Percentiles rank a stretch among this genome's conserved stretches.
These are phyloP conservation scores for Fonsecaea nubica DNA, from an alignment of 2,329 filamentous ascomycete genomes.

Conservation along the genomic window DNA sequence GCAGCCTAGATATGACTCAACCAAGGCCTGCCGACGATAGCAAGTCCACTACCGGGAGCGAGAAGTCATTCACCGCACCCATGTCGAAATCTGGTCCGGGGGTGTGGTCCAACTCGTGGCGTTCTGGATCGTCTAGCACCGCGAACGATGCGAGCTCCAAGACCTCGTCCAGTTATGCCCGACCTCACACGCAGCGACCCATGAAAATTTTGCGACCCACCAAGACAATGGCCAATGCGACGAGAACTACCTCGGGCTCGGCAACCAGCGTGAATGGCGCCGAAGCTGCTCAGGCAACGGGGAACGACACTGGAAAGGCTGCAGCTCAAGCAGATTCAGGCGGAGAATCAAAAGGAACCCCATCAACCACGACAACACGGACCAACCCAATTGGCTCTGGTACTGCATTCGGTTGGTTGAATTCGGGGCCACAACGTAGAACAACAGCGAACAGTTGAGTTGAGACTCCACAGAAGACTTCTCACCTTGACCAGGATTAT, in stretches of 20 bases:
- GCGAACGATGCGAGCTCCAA: slow-evolving; percentile 30
- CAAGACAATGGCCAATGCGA: slow-evolving; percentile 59
- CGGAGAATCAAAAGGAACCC: slow-evolving; percentile 23
- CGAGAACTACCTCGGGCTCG: slow-evolving; percentile 48
- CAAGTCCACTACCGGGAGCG: slow-evolving; percentile 43
- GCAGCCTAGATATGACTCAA: slow-evolving; percentile 30
- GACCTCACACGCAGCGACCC: slow-evolving; percentile 56
- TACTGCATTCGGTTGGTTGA: slow-evolving; percentile 94
- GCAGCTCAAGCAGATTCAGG: slow-evolving; percentile 16
- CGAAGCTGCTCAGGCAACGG: slow-evolving; percentile 31
- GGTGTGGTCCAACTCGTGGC: slow-evolving; percentile 41
- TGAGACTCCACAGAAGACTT: not conserved
- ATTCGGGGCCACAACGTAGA: slow-evolving; percentile 48
- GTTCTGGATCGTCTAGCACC: slow-evolving; percentile 29
- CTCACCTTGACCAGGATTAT: not conserved
- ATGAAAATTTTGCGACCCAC: slow-evolving; percentile 93
- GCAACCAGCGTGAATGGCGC: slow-evolving; percentile 32
- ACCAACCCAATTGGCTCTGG: slow-evolving; percentile 89
- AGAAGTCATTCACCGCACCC: slow-evolving; percentile 42
- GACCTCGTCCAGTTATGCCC: slow-evolving; percentile 34
- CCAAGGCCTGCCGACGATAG: slow-evolving; percentile 35
- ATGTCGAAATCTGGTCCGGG: slow-evolving; percentile 38
- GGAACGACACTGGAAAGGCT: slow-evolving; percentile 21
- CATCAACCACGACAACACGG: slow-evolving; percentile 46
- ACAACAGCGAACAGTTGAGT: slow-evolving; percentile 34